Conservation (phyloP, 1,284 basidiomycete genomes). For the Coniferiporia weirii region DNA sequence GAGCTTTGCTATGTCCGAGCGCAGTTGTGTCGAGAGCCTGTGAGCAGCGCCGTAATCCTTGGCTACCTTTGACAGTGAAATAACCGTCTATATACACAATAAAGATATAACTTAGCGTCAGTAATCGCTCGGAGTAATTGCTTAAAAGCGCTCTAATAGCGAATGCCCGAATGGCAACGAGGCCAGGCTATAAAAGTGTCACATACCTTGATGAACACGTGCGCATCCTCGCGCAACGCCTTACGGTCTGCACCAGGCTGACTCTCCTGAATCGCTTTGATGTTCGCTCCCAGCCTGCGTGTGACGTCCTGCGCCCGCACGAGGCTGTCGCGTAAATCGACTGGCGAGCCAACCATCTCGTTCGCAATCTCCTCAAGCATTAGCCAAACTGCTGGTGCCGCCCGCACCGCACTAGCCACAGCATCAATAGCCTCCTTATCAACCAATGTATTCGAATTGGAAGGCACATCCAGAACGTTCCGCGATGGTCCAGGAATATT, state of each 20-base stretch:
- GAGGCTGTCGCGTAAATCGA: conserved; percentile 46
- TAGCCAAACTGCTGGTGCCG: conserved; percentile 69
- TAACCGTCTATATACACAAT: conserved; percentile 46
- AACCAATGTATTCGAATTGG: conserved; percentile 50
- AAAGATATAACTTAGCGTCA: not conserved
- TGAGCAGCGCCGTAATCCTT: conserved; percentile 53
- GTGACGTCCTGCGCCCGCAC: conserved; percentile 55
- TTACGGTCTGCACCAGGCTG: conserved; percentile 46
- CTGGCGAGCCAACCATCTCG: conserved; percentile 36
- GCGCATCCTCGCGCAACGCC: conserved; percentile 62
- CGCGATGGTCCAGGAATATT: conserved; percentile 19
- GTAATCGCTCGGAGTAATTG: not conserved
- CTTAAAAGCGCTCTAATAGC: not conserved
- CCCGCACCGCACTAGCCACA: conserved; percentile 59
- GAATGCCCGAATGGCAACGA: not conserved
- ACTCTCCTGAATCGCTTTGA: conserved; percentile 46
- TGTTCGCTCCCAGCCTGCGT: conserved; percentile 47
- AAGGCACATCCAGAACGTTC: conserved; percentile 35
- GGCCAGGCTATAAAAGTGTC: not conserved
- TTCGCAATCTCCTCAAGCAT: conserved; percentile 58
- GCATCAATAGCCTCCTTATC: conserved; percentile 67
- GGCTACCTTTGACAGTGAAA: conserved; percentile 61
- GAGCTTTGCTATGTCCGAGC: conserved; percentile 63
- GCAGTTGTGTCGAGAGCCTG: conserved; percentile 50
- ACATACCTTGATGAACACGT: conserved; percentile 65